Evolutionary conservation across 805 yeast genomes (phyloP), one percentile per base, ranked within the genome.

Genomic region (Saccharomycopsis guyanensis): DNA sequence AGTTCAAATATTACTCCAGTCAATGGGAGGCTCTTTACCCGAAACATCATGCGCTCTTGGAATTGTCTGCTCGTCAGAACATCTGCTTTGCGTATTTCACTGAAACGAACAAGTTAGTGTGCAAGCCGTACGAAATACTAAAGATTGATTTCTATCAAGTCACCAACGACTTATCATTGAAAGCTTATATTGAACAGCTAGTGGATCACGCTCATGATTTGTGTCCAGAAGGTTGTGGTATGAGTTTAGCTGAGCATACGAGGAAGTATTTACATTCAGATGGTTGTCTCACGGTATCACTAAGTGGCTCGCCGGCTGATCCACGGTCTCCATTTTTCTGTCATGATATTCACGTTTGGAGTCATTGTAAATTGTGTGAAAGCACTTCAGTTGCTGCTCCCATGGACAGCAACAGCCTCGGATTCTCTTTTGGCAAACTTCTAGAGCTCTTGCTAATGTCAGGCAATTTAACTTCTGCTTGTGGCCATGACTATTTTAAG

Each of bases 391-490:
- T 96, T 0, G 78, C 82, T 4, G 65, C 81, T 10, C 85, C 86
- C 16, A 78, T 94, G 81, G 83, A 85, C 56, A 89, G 86, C 40
- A 79, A 80, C 34, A 80, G 97, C 0, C 88, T 94, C 82, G 86
- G 81, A 57, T 81, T 80, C 53, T 91, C 97, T 0, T 82, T 93
- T 63, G 98, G 97, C 0, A 94, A 94, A 59, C 93, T 85, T 59
- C 66, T 93, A 20, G 97, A 93, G 65, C 66, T 89, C 19, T 69
- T 83, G 25, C 88, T 89, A 59, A 87, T 95, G 86, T 33, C 37
- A 76, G 82, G 45, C 69, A 73, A 16, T 93, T 33, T 15, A 8
- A 7, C 20, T 33, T 15, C 20, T 33, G 18, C 8, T 8, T 33
- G 98, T 61, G 63, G 71, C 0, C 97, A 91, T 63, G 87, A 88